Percentiles rank a stretch among this genome's conserved stretches.
These are phyloP conservation scores for Trametopsis cervina DNA, from an alignment of 768 basidiomycete genomes.

Conservation along the genomic window DNA sequence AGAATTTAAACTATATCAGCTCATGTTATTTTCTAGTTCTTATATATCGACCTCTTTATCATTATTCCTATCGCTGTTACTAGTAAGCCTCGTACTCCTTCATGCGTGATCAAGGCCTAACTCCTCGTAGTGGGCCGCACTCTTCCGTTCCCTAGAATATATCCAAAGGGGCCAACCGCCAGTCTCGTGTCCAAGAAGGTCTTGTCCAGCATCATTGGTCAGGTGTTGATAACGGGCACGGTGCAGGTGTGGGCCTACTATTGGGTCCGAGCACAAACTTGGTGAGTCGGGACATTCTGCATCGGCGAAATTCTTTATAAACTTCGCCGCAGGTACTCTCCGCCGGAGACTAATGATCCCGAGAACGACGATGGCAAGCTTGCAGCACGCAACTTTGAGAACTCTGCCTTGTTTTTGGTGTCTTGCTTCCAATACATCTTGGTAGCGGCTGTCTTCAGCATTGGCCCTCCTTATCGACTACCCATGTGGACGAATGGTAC, in stretches of 20 bases:
- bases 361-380: constrained; percentile 55
- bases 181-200: constrained; percentile 96
- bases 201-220: constrained; percentile 86
- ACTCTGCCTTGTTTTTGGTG: constrained; percentile 84
- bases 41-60: constrained; percentile 97
- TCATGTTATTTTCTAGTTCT: constrained; percentile 57
- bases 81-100: constrained; percentile 49
- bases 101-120: too few relatives aligned
- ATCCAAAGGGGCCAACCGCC: constrained; percentile 88
- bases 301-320: constrained; percentile 5
- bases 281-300: constrained; percentile 41
- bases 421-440: constrained; percentile 99
- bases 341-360: constrained; percentile 46
- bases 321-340: constrained; percentile 56
- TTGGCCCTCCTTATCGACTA: constrained; percentile 94
- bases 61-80: constrained; percentile 96
- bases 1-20: constrained; percentile 5
- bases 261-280: constrained; percentile 80
- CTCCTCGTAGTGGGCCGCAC: constrained; percentile 86
- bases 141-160: constrained; percentile 78
- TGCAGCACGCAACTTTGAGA: constrained; percentile 84
- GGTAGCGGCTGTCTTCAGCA: constrained; percentile 95
- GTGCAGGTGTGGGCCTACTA: constrained; percentile 85
- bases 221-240: constrained; percentile 78
- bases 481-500: constrained; percentile 92